Base-by-base conservation (phyloP, 2,329 filamentous ascomycete genomes). In the Westerdykella sp. region DNA sequence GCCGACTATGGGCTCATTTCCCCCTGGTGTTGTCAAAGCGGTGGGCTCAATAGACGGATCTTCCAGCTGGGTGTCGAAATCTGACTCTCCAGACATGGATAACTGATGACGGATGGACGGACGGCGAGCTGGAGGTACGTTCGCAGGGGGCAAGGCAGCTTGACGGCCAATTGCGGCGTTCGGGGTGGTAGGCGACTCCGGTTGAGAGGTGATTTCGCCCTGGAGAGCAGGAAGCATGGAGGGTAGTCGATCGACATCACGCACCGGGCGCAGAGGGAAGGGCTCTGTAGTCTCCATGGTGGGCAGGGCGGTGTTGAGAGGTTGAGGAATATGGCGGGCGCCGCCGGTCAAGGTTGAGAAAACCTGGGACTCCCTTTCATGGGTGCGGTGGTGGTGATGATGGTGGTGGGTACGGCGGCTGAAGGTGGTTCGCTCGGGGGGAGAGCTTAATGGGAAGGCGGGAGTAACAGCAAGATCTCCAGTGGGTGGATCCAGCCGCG, bases 41-140 rank as follows among this genome's bases (percentile, higher is more conserved):
- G 85, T 83, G 54, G 84, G 84, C 54, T 90, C 86, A n/a, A 84
- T 86, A 14, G 81, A 79, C 59, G 84, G 80, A 56, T 91, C 89
- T 50, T 97, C 91, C 10, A 83, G 81, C 58, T 88, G 87, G 49
- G 85, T 77, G 63, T 96, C 91, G 59, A 66, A 45, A 40, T 97
- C 90, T 6, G 83, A 81, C 53, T 95, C 91, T 5, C 82, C 86
- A n/a, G 86, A 93, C 39, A 77, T 77, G 14, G 91, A 96, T 49
- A 85, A 80, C 60, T 95, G 89, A 59, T 96, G 91, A 45, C 88
- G 81, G 54, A 96, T 93, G 0, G 88, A 89, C 28, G 89, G 88
- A 30, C 90, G 80, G 56, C 87, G 77, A 40, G 84, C 77, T 14
- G 79, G 72, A 36, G 70, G 69, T 4, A 73, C 70, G 2, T 77